Conservation (phyloP, 1,284 basidiomycete species). For the Ganoderma lucidum region DNA sequence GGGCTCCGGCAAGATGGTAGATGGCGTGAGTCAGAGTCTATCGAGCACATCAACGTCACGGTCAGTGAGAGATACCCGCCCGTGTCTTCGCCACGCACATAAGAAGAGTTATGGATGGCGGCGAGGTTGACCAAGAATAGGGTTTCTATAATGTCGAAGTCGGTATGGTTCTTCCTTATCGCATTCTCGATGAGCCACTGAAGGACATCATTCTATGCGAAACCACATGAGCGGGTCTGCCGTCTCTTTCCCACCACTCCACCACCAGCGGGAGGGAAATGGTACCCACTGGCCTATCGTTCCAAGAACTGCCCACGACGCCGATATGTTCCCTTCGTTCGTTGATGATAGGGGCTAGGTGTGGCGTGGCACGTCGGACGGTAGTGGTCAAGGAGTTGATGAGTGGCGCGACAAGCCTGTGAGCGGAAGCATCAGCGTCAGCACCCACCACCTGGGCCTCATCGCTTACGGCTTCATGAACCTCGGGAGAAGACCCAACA, state of each 20-base stretch:
- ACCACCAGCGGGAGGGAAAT: neutral
- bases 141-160: neutral
- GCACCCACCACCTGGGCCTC: neutral
- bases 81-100: neutral
- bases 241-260: too few relatives aligned
- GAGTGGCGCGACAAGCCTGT: neutral
- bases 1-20: conserved; percentile 47
- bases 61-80: neutral
- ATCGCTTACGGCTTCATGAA: too few relatives aligned
- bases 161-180: neutral
- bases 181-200: neutral
- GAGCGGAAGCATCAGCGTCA: neutral
- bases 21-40: conserved; percentile 42
- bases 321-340: neutral
- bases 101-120: conserved; percentile 22
- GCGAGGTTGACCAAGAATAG: neutral
- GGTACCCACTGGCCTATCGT: neutral
- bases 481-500: too few relatives aligned
- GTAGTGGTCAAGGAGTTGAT: neutral
- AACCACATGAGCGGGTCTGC: neutral
- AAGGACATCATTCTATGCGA: neutral
- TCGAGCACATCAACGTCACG: neutral
- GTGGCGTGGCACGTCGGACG: neutral
- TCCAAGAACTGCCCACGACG: neutral
- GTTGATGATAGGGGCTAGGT: neutral